Base-by-base conservation (phyloP, 768 basidiomycete genomes). In the Leccinum longicurvipes region DNA sequence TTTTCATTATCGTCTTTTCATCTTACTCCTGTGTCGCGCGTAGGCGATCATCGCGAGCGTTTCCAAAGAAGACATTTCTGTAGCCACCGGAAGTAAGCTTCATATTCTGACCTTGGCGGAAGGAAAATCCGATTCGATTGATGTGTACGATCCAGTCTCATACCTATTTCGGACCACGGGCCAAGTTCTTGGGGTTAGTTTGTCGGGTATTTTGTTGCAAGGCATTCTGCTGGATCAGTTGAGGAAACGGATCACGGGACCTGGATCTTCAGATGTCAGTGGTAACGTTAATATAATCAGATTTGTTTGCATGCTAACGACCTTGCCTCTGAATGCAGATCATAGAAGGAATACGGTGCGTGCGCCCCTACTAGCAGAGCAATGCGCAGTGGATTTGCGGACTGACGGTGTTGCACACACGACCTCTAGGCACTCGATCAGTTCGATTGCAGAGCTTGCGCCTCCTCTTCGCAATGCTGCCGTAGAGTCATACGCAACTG, bases 111-210 rank as follows among this genome's bases (percentile, higher is more conserved):
- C n/a, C 48, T 48, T 51, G 52, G 36, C 50, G 32, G 29, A 32
- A 48, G 11, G n/a, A 32, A 19, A 32, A 47, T 54, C 57, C 65
- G 32, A 51, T 51, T 17, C 19, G 47, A 4, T 27, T 39, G 45
- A n/a, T 24, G n/a, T n/a, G n/a, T n/a, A n/a, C n/a, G 50, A 36
- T 47, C 17, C 63, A 96, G 93, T 95, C 64, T 90, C 90, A 34
- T 98, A 98, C 72, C 78, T 97, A 48, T 96, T 94, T 77, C 79
- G 95, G 60, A 94, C 93, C 8, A 89, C 91, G n/a, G 95, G 95
- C 3, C n/a, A n/a, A n/a, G n/a, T n/a, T n/a, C n/a, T n/a, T n/a
- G n/a, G n/a, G n/a, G n/a, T n/a, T n/a, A n/a, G 91, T 63, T 76
- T 95, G 46, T 86, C 86, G 62, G 91, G 93, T 19, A 87, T 92